Base-by-base conservation (phyloP, 148 eudicot genomes). In the Oxyria digyna region DNA sequence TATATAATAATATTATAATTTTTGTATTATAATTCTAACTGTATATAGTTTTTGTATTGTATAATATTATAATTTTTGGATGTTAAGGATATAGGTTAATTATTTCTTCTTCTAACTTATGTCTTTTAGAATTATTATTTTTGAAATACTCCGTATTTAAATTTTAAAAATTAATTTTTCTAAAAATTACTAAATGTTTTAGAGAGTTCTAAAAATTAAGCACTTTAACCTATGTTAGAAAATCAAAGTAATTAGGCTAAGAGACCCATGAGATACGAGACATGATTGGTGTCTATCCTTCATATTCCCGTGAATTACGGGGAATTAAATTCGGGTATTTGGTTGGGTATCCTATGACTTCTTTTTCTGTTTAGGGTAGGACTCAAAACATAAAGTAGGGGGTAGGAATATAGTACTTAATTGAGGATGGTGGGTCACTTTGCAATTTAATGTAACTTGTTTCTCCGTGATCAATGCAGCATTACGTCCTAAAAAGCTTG, bases 391-490 rank as follows among this genome's bases (percentile, higher is more conserved):
- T 52, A 52, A 52, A 52, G 62, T 52, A 52, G 62, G 32, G 31
- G 29, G 62, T 59, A 24, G 37, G 17, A 8, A 59, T 29, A 27
- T 59, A 55, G 2, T 33, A 2, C 37, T 55, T 59, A 59, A 59
- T 27, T 14, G 38, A 31, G 18, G 20, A 59, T 27, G 10, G 38
- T 59, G 65, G 65, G 37, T 15, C 37, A 20, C 13, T 59, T 59
- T 59, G 65, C 35, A 59, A 59, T 13, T 29, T 59, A 2, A 4
- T 5, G 23, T 13, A n/a, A n/a, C n/a, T n/a, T n/a, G 65, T 59
- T 15, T 59, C 65, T 37, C 65, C 65, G 65, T 59, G 65, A 59
- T 59, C 65, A 29, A 26, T 59, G 65, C 65, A 59, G 13, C 21
- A 59, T 29, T 59, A 29, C 18, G 37, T 59, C 65, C 38, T 13